Base-by-base conservation (phyloP, 2,329 filamentous ascomycete genomes). In the Xylariaceae sp. region DNA sequence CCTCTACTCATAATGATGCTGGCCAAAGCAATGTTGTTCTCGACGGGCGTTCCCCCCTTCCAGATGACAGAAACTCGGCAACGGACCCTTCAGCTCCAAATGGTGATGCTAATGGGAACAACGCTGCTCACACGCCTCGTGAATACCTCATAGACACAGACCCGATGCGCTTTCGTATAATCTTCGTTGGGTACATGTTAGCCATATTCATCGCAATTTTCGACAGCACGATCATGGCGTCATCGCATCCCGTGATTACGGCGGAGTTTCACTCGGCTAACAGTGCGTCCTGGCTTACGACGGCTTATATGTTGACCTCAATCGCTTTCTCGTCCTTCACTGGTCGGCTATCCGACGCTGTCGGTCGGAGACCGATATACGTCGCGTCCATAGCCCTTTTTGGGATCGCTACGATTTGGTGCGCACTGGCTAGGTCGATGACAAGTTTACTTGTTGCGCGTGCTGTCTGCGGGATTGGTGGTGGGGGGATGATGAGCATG, bases 171-270 rank as follows among this genome's bases (percentile, higher is more conserved):
- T 88, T 89, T 71, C 84, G 81, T 78, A 64, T 82, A 54, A 80
- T 87, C 50, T 88, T 87, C 63, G 59, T 71, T 6, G 79, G 80
- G 46, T 74, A 87, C 43, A 69, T 87, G 55, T 64, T 78, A n/a
- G 75, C 76, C 5, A 81, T 81, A 62, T 80, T 86, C 56, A 73
- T 84, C 14, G 72, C 74, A 33, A 83, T 77, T 66, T 92, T 93
- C 64, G 89, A 93, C 72, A 80, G 82, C 11, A 93, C 88, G 4
- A 80, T 93, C 59, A 91, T 93, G 88, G 88, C 88, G 5, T 90
- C 87, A 2, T 86, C 81, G 40, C 89, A 94, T 67, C 88, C 89
- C 0, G 87, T 89, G 51, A 90, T 93, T 55, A 91, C 88, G 0
- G 90, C 87, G 1, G 84, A 92, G 67, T 93, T 93, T 69, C 74